Conservation (phyloP, 768 basidiomycete species). For the Plicaturopsis crispa region DNA sequence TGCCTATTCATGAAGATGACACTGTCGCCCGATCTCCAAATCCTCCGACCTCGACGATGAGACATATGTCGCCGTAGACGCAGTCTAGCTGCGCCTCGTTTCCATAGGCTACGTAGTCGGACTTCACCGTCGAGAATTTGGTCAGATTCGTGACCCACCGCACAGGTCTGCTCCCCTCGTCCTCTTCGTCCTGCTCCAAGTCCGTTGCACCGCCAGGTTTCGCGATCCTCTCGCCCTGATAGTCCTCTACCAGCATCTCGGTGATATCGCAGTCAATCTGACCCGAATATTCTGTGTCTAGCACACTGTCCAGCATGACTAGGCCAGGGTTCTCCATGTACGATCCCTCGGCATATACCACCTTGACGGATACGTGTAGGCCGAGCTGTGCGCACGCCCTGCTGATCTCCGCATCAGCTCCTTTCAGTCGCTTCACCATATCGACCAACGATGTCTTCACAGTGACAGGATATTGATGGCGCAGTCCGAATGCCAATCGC, state of each 20-base stretch:
- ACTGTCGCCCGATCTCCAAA: background rate
- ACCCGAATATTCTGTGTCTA: background rate
- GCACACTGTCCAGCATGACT: background rate
- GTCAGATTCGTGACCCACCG: slow-evolving; percentile 9
- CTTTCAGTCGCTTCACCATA: slow-evolving; percentile 19
- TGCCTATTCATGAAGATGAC: background rate
- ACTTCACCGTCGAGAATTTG: slow-evolving; percentile 4
- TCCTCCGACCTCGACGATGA: slow-evolving; percentile 7
- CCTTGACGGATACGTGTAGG: slow-evolving; percentile 13
- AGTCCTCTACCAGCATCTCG: slow-evolving; percentile 1
- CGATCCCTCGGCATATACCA: slow-evolving; percentile 10
- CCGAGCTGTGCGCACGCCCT: slow-evolving; percentile 12
- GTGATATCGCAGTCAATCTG: background rate
- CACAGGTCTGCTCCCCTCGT: slow-evolving; percentile 1
- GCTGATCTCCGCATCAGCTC: slow-evolving; percentile 18
- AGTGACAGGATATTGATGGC: slow-evolving; percentile 26
- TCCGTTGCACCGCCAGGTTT: background rate
- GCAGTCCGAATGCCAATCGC: slow-evolving; percentile 30
- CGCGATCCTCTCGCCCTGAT: background rate
- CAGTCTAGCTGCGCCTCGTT: slow-evolving; percentile 11
- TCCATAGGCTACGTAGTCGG: slow-evolving; percentile 11
- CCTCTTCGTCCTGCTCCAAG: background rate
- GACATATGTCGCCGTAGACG: slow-evolving; percentile 12
- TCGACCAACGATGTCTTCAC: slow-evolving; percentile 5
- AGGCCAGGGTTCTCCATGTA: background rate